Base-by-base conservation (phyloP, 1,284 basidiomycete species). In the Ustilago esculenta region DNA sequence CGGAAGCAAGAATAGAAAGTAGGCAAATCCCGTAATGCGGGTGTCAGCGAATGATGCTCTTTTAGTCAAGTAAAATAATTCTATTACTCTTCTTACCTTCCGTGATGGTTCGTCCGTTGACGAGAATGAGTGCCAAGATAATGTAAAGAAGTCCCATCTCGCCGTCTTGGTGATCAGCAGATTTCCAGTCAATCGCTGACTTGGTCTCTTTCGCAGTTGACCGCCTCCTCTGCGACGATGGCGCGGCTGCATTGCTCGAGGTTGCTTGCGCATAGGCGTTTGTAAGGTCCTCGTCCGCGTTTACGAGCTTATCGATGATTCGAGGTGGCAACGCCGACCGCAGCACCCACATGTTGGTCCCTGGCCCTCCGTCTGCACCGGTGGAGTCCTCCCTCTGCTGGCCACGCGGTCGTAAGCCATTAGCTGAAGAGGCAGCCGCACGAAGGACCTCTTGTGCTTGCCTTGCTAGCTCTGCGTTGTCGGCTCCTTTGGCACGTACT, bases 121-220 rank as follows among this genome's bases (percentile, higher is more conserved):
- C 75, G 24, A 83, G 68, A 17, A 82, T 81, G 30, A 82, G 51
- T 10, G 75, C 76, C 4, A 83, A 57, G 1, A 83, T 57, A 21
- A 81, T 45, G 21, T 76, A 80, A 6, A 82, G 47, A 3, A 83
- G 53, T 6, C 80, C 81, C 61, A 76, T 76, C 34, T 65, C 64
- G 17, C 71, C 77, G 17, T 58, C 61, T 42, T 79, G 75, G 7
- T 53, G 47, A 35, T 73, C 69, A 2, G 72, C 69, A 4, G 46
- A 46, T 15, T 30, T 47, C 66, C 66, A 69, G 44, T 63, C 59
- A n/a, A 69, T 17, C 3, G 61, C 67, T 20, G 57, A 25, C 33
- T 65, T 63, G 25, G 35, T 9, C 23, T 55, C 35, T 5, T 18
- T 23, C 6, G 51, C 34, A 1, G 34, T n/a, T 12, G 21, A 20